Evolutionary conservation across 139 green algal genomes (phyloP), one percentile per base, ranked within the genome.

Genomic region (Chlamydomonas incerta): DNA sequence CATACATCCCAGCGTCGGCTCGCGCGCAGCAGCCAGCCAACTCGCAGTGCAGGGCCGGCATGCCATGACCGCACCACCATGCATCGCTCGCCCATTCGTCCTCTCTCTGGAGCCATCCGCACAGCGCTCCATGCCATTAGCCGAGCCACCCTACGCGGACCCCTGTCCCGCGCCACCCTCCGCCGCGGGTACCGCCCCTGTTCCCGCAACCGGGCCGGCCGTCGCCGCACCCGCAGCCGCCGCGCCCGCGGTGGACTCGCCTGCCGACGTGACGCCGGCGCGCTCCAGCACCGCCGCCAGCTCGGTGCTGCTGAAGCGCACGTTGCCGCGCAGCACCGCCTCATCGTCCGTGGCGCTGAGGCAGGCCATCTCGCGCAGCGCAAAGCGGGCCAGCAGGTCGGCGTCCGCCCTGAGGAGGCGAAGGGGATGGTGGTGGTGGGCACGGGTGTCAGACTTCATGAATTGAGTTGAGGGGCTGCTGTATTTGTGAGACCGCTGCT

Each of bases 321-420:
- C 87, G 70, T 87, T 62, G 11, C 88, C 88, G 9, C 68, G n/a
- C 33, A 92, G 55, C 23, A 92, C 82, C 33, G 47, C 58, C 46
- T 76, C 75, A 9, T 92, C 85, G n/a, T 79, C 70, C 21, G 88
- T 92, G 23, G 90, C 28, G 34, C 82, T 29, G 66, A 94, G 65
- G 75, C 88, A 94, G 24, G 88, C 58, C 57, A 91, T 72, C 88
- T 94, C 86, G 62, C 89, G 81, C 41, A 79, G 73, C 6, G 91
- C n/a, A 81, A 93, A 94, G 28, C 70, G 70, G 1, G 87, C 80
- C 68, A 93, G 37, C 68, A 94, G 68, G 28, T 74, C 33, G 0
- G 85, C 85, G 50, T 76, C 28, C 33, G 57, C 17, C n/a, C 69
- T 86, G 80, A 0, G 50, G 74, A 17, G 52, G 31, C 21, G 26